phyloP scores from a whole-genome alignment of 2,329 filamentous ascomycete genomes.

The Albophoma yamanashiensis region DNA sequence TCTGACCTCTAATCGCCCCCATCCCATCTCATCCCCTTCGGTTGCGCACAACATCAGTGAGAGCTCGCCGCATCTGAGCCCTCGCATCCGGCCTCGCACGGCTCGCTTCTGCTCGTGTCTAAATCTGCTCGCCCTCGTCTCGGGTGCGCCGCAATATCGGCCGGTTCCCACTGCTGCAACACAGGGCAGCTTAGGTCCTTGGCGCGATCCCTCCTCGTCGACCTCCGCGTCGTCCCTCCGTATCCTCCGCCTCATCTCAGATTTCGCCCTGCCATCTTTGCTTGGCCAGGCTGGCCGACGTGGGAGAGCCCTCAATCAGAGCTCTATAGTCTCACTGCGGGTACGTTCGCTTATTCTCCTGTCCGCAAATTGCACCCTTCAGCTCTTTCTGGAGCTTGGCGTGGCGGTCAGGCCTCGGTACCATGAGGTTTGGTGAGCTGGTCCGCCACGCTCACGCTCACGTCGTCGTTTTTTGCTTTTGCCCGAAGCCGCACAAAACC shows the following conservation, averaged over 20 bases:
- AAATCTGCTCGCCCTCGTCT: no score
- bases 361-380: not conserved
- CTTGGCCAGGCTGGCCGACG: not conserved
- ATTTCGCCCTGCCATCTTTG: not conserved
- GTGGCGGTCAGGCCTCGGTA: not conserved
- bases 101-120: not conserved
- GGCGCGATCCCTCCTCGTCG: slow-evolving; percentile 1
- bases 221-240: not conserved
- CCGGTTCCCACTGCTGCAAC: not conserved
- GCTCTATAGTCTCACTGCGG: not conserved
- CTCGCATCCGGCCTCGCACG: not conserved
- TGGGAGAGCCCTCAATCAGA: not conserved
- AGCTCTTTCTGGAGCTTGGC: not conserved
- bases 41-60: not conserved
- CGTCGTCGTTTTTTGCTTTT: not conserved
- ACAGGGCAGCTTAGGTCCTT: not conserved
- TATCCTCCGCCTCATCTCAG: not conserved
- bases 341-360: not conserved
- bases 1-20: not conserved
- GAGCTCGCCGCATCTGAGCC: not conserved
- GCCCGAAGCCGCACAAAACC: not conserved
- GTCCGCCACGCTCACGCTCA: not conserved
- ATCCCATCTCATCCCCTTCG: not conserved
- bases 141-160: not conserved
- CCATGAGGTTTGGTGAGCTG: not conserved